These are phyloP conservation scores for Lentinula raphanica DNA, from an alignment of 768 basidiomycete species.

Conservation along the genomic window DNA sequence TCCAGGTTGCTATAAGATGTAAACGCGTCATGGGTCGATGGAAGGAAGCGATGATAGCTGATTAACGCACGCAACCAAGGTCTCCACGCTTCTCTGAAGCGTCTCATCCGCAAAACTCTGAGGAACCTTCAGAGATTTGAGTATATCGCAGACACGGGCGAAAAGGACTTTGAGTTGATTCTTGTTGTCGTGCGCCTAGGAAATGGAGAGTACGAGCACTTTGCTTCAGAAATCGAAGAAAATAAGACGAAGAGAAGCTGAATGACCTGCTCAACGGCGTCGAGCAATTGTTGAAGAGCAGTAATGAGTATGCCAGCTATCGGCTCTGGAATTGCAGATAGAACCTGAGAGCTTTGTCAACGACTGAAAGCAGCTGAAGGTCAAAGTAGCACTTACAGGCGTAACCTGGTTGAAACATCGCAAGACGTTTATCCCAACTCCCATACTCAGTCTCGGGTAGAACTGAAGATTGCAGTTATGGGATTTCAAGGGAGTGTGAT, in stretches of 20 bases:
- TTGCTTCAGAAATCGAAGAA: not conserved
- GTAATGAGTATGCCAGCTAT: not conserved
- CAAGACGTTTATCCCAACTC: not conserved
- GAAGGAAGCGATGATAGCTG: not conserved
- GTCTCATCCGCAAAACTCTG: not conserved
- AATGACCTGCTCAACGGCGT: not conserved
- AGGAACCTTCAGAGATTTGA: not conserved
- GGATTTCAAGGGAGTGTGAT: not conserved
- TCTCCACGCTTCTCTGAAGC: not conserved
- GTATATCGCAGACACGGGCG: not conserved
- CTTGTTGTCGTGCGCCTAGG: not conserved
- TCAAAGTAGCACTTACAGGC: not conserved
- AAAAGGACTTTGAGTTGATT: not conserved
- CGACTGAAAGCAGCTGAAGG: not conserved
- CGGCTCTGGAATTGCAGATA: not conserved
- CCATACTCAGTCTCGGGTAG: not conserved
- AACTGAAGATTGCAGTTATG: not conserved
- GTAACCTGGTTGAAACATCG: not conserved
- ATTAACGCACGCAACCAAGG: not conserved
- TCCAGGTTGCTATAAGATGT: not conserved
- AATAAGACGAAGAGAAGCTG: not conserved
- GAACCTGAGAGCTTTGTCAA: not conserved
- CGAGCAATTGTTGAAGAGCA: not conserved
- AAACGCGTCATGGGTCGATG: not conserved
- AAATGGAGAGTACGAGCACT: not conserved